Conservation (phyloP, 768 basidiomycete species). For the Boletus sensibilis region DNA sequence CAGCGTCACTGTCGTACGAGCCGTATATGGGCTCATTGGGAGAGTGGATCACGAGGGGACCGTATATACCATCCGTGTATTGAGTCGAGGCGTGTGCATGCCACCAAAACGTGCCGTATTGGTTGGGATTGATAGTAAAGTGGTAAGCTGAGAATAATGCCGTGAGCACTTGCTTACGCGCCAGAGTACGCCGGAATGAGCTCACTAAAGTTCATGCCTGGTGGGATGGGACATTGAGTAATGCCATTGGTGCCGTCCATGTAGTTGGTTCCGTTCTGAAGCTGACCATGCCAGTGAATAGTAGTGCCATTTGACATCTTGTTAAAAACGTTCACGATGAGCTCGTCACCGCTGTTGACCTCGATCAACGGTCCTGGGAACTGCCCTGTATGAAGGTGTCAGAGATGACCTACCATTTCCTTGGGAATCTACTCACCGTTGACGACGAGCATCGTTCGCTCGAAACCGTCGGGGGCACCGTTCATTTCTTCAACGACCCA, state of each 20-base stretch:
- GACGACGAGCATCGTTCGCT: conserved; percentile 45
- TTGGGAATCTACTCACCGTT: conserved; percentile 34
- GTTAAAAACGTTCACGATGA: conserved; percentile 37
- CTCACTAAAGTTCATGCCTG: conserved; percentile 42
- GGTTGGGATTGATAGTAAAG: conserved; percentile 42
- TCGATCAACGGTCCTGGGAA: conserved; percentile 36
- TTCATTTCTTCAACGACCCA: conserved; percentile 41
- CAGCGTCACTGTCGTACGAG: conserved; percentile 40
- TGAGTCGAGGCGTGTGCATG: conserved; percentile 40
- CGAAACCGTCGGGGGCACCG: conserved; percentile 42
- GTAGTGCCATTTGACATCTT: conserved; percentile 32
- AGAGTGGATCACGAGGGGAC: conserved; percentile 47
- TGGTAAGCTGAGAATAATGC: conserved; percentile 26
- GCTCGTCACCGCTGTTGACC: conserved; percentile 36
- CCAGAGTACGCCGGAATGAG: background rate
- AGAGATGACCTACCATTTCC: background rate
- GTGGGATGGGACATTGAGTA: conserved; percentile 55
- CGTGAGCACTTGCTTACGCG: background rate
- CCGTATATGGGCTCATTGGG: conserved; percentile 32
- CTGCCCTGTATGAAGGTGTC: conserved; percentile 24
- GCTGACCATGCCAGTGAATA: conserved; percentile 38
- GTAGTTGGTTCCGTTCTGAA: conserved; percentile 46
- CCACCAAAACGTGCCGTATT: conserved; percentile 50
- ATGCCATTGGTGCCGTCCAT: conserved; percentile 49
- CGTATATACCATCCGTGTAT: conserved; percentile 51